These are phyloP conservation scores for Filosporella fistucella DNA, from an alignment of 495 filamentous ascomycete genomes.

Conservation along the genomic window DNA sequence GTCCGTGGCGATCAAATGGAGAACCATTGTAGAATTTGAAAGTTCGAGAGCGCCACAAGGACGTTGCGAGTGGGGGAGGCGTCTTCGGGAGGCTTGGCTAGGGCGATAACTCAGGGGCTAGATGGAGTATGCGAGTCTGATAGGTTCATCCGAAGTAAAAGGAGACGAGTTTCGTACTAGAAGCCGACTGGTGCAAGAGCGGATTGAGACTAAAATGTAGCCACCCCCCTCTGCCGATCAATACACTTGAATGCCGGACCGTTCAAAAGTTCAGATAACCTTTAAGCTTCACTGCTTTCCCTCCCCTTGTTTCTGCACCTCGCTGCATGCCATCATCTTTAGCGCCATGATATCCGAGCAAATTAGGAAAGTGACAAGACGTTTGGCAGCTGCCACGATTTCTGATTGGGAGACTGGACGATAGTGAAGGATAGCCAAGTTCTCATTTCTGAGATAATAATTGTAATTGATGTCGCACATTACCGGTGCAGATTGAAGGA, in stretches of 20 bases:
- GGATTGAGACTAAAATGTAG: no score
- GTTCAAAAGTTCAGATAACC: background rate
- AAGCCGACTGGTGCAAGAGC: no score
- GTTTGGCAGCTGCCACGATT: background rate
- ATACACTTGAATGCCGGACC: slow-evolving; percentile 1
- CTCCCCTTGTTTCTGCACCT: slow-evolving; percentile 2
- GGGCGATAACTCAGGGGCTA: background rate
- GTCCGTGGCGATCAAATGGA: background rate
- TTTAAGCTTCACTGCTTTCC: slow-evolving; percentile 13
- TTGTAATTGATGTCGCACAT: no score
- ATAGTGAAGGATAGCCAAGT: background rate
- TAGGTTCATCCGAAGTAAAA: background rate
- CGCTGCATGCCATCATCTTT: no score
- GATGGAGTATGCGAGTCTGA: background rate
- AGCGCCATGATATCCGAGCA: background rate
- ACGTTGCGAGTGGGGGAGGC: background rate
- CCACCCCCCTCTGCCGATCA: background rate
- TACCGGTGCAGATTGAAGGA: no score
- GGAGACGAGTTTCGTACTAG: no score
- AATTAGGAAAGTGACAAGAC: slow-evolving; percentile 10
- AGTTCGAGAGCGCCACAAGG: slow-evolving; percentile 1
- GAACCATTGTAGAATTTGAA: background rate
- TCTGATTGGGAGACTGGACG: background rate
- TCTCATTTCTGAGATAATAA: background rate
- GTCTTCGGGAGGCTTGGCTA: slow-evolving; percentile 3